phyloP scores from a whole-genome alignment of 2,329 filamentous ascomycete genomes.

The Orbilia ellipsospora region DNA sequence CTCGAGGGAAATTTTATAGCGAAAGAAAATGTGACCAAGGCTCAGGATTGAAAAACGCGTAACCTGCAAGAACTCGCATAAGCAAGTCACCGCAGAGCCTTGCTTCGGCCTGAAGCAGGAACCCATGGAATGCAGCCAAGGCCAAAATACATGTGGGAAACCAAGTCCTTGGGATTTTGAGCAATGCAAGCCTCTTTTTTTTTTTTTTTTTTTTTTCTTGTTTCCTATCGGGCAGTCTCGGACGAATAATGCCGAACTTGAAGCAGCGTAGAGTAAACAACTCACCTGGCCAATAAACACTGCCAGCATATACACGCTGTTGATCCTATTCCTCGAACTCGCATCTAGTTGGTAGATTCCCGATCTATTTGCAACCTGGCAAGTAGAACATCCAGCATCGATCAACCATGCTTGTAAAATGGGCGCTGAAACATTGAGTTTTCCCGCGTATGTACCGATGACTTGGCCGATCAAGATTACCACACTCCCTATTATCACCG shows the following conservation, averaged over 20 bases:
- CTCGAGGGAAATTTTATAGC: background rate
- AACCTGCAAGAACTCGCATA: conserved; percentile 22
- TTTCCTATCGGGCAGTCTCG: background rate
- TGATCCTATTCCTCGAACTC: conserved; percentile 77
- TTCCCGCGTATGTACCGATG: conserved; percentile 76
- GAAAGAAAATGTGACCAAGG: background rate
- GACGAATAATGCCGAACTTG: background rate
- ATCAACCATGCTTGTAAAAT: conserved; percentile 76
- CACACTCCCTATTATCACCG: conserved; percentile 72
- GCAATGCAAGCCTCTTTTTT: conserved; percentile 4
- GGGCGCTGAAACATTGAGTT: conserved; percentile 74
- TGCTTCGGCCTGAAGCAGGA: conserved; percentile 33
- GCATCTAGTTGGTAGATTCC: conserved; percentile 78
- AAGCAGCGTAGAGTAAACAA: conserved; percentile 61
- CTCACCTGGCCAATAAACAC: conserved; percentile 80
- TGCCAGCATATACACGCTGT: conserved; percentile 83
- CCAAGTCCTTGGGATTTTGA: conserved; percentile 24
- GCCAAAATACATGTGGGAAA: conserved; percentile 28
- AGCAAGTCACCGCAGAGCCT: conserved; percentile 18
- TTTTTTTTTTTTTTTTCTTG: conserved; percentile 12
- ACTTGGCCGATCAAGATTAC: conserved; percentile 72
- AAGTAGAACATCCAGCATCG: conserved; percentile 78
- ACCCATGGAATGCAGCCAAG: conserved; percentile 44
- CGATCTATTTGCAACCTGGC: conserved; percentile 77
- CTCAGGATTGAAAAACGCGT: conserved; percentile 1